Percentiles rank a stretch among this genome's conserved stretches.
phyloP scores from a whole-genome alignment of 352 stramenopile species.

The Globisporangium recalcitrans region DNA sequence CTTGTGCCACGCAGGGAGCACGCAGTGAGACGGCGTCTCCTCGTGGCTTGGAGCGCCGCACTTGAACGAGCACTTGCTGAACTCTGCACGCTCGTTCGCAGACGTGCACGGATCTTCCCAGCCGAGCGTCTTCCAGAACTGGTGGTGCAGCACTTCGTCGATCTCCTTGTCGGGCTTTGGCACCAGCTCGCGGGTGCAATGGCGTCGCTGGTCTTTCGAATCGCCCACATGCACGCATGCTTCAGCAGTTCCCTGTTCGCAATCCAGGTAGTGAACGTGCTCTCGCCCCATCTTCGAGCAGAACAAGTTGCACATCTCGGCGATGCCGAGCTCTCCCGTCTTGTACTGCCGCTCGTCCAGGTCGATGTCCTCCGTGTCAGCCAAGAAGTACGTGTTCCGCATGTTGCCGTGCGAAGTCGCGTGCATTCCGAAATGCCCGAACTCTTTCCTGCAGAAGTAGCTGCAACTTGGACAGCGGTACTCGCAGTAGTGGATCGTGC shows the following conservation, averaged over 20 bases:
- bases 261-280: conserved; percentile 73
- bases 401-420: conserved; percentile 79
- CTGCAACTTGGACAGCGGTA: conserved; percentile 65
- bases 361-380: conserved; percentile 54
- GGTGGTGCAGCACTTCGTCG: conserved; percentile 70
- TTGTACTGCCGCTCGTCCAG: conserved; percentile 69
- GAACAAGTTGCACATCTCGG: conserved; percentile 82
- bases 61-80: conserved; percentile 63
- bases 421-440: conserved; percentile 47
- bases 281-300: conserved; percentile 76
- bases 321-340: conserved; percentile 52
- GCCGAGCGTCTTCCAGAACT: conserved; percentile 70
- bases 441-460: conserved; percentile 71
- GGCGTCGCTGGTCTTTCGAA: conserved; percentile 47
- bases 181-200: conserved; percentile 51
- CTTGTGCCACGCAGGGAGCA: conserved; percentile 65
- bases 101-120: conserved; percentile 72
- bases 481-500: conserved; percentile 52
- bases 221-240: conserved; percentile 50
- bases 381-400: conserved; percentile 70
- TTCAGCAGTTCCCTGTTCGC: conserved; percentile 30
- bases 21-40: conserved; percentile 48
- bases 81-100: conserved; percentile 47
- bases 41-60: conserved; percentile 65
- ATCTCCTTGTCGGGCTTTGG: conserved; percentile 44